Evolutionary conservation across 225 moss, liverwort and hornwort genomes (phyloP).

Genomic region (Rhytidiadelphus loreus): DNA sequence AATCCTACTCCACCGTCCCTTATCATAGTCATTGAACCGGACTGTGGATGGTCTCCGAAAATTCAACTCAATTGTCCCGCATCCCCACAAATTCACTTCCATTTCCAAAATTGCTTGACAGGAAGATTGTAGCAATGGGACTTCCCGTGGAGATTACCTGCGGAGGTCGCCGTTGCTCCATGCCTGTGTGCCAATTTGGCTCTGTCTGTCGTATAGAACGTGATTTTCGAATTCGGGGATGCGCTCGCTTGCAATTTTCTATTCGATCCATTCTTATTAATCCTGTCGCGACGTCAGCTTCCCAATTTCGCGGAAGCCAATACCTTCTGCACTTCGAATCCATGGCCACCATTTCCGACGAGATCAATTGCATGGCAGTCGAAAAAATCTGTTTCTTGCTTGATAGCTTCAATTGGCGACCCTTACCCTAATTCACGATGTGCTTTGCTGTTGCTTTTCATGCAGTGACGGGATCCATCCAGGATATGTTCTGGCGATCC

Average conservation of each 20-base stretch:
- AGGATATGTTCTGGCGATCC: not conserved
- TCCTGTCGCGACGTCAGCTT: not conserved
- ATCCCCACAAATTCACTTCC: not conserved
- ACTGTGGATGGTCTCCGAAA: not conserved
- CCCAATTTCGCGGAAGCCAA: not conserved
- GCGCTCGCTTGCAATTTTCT: no score
- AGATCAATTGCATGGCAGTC: not conserved
- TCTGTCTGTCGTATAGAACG: not conserved
- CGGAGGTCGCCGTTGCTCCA: not conserved
- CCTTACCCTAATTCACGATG: not conserved
- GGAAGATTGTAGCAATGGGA: not conserved
- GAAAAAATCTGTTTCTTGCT: not conserved
- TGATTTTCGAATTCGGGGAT: not conserved
- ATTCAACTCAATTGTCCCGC: not conserved
- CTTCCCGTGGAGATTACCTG: not conserved
- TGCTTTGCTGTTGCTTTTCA: not conserved
- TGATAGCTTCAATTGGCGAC: not conserved
- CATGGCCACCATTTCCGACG: not conserved
- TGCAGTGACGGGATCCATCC: not conserved
- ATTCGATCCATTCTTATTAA: not conserved
- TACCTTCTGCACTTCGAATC: not conserved
- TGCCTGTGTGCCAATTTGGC: not conserved
- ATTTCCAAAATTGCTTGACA: not conserved
- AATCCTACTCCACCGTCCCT: not conserved
- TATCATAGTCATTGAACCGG: not conserved